Conservation (phyloP, 192 early-diverging fungal genomes). For the Geosiphon pyriformis region DNA sequence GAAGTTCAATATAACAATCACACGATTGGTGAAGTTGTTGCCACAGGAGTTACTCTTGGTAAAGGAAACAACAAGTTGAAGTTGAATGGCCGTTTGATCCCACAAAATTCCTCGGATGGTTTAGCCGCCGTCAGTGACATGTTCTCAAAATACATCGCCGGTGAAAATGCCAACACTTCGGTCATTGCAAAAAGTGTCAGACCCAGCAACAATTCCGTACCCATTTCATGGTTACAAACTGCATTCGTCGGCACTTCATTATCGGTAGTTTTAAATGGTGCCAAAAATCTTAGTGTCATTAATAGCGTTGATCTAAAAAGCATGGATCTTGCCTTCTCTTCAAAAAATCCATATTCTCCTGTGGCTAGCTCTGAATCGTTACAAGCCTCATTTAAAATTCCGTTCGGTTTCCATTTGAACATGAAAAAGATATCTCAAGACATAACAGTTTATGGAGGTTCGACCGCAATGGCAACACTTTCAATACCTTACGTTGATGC, state of each 20-base stretch:
- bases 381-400: constrained; percentile 47
- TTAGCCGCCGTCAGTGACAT: constrained; percentile 42
- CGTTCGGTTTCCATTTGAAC: constrained; percentile 57
- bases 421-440: constrained; percentile 50
- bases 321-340: constrained; percentile 49
- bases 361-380: constrained; percentile 40
- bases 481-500: constrained; percentile 29
- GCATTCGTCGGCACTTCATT: constrained; percentile 49
- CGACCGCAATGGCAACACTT: constrained; percentile 29
- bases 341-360: constrained; percentile 44
- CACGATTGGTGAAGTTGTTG: constrained; percentile 43
- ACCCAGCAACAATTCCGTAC: constrained; percentile 31
- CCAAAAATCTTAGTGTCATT: constrained; percentile 44
- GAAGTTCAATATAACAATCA: constrained; percentile 41
- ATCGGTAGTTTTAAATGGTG: constrained; percentile 42
- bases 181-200: constrained; percentile 47
- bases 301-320: constrained; percentile 44
- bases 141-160: constrained; percentile 51
- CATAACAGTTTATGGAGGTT: constrained; percentile 42
- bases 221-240: constrained; percentile 44
- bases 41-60: constrained; percentile 36
- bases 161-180: constrained; percentile 38
- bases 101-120: constrained; percentile 40
- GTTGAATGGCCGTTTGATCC: constrained; percentile 47
- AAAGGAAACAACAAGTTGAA: constrained; percentile 40